phyloP scores from a whole-genome alignment of 331 rosid genomes.

The Malus hybrid region DNA sequence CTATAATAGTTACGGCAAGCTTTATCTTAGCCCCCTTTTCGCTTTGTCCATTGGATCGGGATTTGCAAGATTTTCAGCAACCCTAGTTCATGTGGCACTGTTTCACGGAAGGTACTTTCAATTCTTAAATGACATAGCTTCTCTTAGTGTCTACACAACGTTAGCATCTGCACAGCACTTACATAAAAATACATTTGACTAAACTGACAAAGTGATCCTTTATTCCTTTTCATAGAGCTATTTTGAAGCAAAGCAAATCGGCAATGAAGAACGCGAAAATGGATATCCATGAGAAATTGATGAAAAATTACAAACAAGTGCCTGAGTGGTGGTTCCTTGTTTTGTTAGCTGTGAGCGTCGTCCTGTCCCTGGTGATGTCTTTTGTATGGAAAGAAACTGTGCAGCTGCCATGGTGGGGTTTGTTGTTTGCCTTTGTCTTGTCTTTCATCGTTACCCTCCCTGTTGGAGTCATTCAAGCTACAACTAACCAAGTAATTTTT shows the following conservation, averaged over 20 bases:
- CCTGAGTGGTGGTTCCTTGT: slow-evolving; percentile 96
- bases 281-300: slow-evolving; percentile 82
- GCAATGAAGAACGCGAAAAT: slow-evolving; percentile 57
- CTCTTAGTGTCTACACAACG: neutral
- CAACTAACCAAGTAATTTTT: slow-evolving; percentile 79
- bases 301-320: slow-evolving; percentile 85
- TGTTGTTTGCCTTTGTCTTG: slow-evolving; percentile 78
- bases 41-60: slow-evolving; percentile 98
- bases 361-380: slow-evolving; percentile 50
- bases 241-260: slow-evolving; percentile 70
- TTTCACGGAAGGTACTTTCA: slow-evolving; percentile 70
- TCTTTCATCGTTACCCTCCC: slow-evolving; percentile 95
- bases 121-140: neutral
- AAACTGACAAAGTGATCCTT: neutral
- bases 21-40: slow-evolving; percentile 97
- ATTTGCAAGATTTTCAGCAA: slow-evolving; percentile 88
- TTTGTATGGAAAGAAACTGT: slow-evolving; percentile 76
- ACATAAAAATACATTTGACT: no score
- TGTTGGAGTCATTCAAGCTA: slow-evolving; percentile 96
- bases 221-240: slow-evolving; percentile 47
- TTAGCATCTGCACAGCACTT: neutral
- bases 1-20: slow-evolving; percentile 24
- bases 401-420: slow-evolving; percentile 98
- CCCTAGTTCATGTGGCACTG: slow-evolving; percentile 91
- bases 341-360: slow-evolving; percentile 57